Evolutionary conservation across 371 early-diverging fungal genomes (phyloP).

Genomic region (Mortierella sp.): DNA sequence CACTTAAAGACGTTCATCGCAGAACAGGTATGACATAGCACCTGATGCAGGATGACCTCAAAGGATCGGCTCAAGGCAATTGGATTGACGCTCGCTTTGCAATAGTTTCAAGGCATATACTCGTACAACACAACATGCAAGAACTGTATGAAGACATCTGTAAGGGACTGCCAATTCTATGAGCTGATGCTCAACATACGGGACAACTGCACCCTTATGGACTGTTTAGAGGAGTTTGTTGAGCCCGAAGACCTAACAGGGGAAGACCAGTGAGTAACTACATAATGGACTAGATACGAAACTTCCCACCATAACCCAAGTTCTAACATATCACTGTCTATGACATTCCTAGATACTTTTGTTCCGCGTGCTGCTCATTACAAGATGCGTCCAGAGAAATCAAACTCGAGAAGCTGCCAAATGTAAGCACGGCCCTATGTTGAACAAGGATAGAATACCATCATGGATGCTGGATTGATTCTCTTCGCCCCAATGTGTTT

Average conservation of each 20-base stretch:
- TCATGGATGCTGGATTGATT: too few relatives aligned
- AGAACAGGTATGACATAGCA: constrained; percentile 32
- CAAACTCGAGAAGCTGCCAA: constrained; percentile 37
- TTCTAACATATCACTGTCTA: neutral
- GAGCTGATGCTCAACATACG: constrained; percentile 49
- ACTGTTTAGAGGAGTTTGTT: constrained; percentile 49
- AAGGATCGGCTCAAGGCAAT: too few relatives aligned
- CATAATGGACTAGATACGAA: neutral
- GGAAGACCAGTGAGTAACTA: constrained; percentile 25
- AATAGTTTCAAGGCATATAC: constrained; percentile 52
- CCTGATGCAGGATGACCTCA: too few relatives aligned
- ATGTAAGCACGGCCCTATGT: constrained; percentile 7
- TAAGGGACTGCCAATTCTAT: constrained; percentile 37
- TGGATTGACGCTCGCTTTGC: neutral
- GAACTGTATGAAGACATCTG: constrained; percentile 33
- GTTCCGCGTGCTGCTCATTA: constrained; percentile 33
- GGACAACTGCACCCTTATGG: constrained; percentile 42
- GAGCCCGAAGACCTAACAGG: constrained; percentile 47
- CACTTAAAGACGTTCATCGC: constrained; percentile 24
- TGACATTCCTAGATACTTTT: constrained; percentile 24
- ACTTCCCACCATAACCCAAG: too few relatives aligned
- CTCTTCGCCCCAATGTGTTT: too few relatives aligned
- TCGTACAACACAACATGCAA: constrained; percentile 51
- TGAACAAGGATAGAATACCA: neutral
- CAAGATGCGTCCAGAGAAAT: constrained; percentile 53